phyloP scores from a whole-genome alignment of 2,329 filamentous ascomycete species.

The Colletotrichum euphorbiae region DNA sequence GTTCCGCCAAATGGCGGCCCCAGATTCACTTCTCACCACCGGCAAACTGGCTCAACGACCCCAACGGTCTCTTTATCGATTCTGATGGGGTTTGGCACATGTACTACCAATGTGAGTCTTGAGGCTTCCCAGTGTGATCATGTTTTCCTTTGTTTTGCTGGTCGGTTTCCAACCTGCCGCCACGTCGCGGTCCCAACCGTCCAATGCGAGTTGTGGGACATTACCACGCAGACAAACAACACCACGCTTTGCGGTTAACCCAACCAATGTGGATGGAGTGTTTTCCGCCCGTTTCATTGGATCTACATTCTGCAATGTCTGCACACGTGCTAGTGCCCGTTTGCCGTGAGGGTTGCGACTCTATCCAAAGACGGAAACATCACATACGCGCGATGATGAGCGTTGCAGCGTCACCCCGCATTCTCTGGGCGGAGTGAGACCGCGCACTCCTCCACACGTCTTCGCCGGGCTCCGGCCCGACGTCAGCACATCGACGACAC shows the following conservation, averaged over 20 bases:
- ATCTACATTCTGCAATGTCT: slow-evolving; percentile 25
- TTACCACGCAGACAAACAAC: slow-evolving; percentile 13
- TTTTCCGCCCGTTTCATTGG: slow-evolving; percentile 39
- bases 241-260: background rate
- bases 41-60: slow-evolving; percentile 68
- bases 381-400: slow-evolving; percentile 36
- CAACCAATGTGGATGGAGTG: slow-evolving; percentile 45
- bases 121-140: background rate
- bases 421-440: slow-evolving; percentile 22
- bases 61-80: slow-evolving; percentile 73
- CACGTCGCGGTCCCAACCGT: background rate
- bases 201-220: slow-evolving; percentile 29
- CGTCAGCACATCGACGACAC: background rate
- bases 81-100: slow-evolving; percentile 69
- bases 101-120: slow-evolving; percentile 69
- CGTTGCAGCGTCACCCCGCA: slow-evolving; percentile 36
- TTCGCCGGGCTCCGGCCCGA: background rate
- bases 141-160: background rate
- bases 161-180: background rate
- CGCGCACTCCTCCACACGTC: slow-evolving; percentile 3
- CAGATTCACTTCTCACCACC: slow-evolving; percentile 69
- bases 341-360: slow-evolving; percentile 26
- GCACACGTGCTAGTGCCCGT: slow-evolving; percentile 39
- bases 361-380: slow-evolving; percentile 30
- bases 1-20: slow-evolving; percentile 53